phyloP scores from a whole-genome alignment of 768 basidiomycete species.

The Trametes punicea region DNA sequence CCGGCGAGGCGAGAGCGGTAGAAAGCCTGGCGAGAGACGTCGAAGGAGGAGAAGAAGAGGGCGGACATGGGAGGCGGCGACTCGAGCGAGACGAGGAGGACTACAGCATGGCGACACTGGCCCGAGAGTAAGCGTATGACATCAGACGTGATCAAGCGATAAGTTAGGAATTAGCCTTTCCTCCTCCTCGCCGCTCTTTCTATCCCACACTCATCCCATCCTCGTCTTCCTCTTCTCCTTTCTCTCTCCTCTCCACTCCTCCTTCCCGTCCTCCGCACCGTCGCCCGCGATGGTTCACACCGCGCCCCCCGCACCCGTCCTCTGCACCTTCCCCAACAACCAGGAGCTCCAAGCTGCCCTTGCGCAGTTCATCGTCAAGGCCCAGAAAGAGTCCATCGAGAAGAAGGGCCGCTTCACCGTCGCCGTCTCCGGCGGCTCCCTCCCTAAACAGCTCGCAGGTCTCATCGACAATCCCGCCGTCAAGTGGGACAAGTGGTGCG shows the following conservation, averaged over 20 bases:
- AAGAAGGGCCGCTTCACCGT: slow-evolving; percentile 90
- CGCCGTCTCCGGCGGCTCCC: slow-evolving; percentile 90
- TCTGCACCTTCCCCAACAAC: slow-evolving; percentile 64
- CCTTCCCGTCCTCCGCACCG: not conserved
- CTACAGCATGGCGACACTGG: not conserved
- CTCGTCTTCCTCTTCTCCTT: slow-evolving; percentile 1
- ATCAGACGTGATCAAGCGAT: slow-evolving; percentile 8
- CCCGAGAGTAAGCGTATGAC: slow-evolving; percentile 3
- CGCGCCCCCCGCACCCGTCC: slow-evolving; percentile 60
- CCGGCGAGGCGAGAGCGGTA: slow-evolving; percentile 65
- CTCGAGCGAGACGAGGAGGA: not conserved
- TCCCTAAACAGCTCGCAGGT: slow-evolving; percentile 76
- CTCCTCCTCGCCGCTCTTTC: not conserved
- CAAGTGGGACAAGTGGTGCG: slow-evolving; percentile 93
- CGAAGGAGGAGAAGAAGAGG: slow-evolving; percentile 73
- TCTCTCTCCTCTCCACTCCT: not conserved
- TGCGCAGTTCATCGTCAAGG: slow-evolving; percentile 78
- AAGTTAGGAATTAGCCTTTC: too few species aligned
- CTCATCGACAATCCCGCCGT: slow-evolving; percentile 63
- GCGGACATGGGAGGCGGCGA: slow-evolving; percentile 21
- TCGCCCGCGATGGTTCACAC: slow-evolving; percentile 9
- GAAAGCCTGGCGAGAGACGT: slow-evolving; percentile 75
- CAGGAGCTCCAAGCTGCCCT: slow-evolving; percentile 61
- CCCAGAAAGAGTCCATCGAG: slow-evolving; percentile 84
- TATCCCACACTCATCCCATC: not conserved